Base-by-base conservation (phyloP, 345 rosid species). In the Pistacia atlantica region DNA sequence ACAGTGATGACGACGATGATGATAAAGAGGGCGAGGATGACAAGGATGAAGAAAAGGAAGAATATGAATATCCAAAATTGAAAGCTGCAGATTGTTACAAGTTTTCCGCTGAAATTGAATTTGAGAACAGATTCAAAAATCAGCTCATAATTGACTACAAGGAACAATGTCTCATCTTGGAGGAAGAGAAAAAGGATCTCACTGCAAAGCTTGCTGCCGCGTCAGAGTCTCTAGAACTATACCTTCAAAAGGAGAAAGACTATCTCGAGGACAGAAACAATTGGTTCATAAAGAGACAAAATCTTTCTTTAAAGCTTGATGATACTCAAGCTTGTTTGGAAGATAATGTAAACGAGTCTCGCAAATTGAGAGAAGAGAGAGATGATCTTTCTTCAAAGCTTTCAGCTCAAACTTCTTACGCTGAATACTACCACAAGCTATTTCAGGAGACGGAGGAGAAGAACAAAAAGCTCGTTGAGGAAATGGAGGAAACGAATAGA, bases 171-270 rank as follows among this genome's bases (percentile, higher is more conserved):
- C 33, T 63, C 3, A 18, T 51, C 10, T 37, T 38, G 63, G 64
- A 64, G 52, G 54, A 35, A 13, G 71, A 74, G 52, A 55, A 25
- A 55, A 65, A 67, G 2, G 71, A 22, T 5, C 71, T 67, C 10
- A 22, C 7, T 28, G 37, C 56, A 11, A 46, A 67, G 18, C 56
- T 67, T 0, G 11, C 71, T 5, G 56, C 71, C 22, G 42, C n/a
- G 0, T 42, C 9, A 7, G 13, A 22, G 4, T 11, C 31, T 55
- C 12, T 67, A 55, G 71, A 22, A 48, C 54, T 18, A 46, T 48
- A 67, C n/a, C 56, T 67, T 25, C 71, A 37, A 8, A 55, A 33
- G 0, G 45, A 33, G 6, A 11, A 48, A 11, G 71, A 67, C 14
- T 67, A 48, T 28, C 57, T 67, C 16, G 56, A 46, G 57, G 49